Evolutionary conservation across 495 filamentous ascomycete genomes (phyloP).

Genomic region (Penicillium samsonianum): DNA sequence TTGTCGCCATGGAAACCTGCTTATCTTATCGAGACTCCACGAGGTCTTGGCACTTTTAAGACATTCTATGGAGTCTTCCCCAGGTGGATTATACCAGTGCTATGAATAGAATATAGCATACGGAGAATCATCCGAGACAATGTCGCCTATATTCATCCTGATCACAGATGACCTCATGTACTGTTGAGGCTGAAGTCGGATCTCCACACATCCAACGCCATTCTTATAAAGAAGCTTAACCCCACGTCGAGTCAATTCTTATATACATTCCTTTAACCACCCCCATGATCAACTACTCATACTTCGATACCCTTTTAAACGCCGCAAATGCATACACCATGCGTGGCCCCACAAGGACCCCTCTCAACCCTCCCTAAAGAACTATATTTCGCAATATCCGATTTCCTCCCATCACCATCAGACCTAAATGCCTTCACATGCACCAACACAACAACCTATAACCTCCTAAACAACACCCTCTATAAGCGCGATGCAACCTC

Average conservation of each 20-base stretch:
- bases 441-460: slow-evolving; percentile 13
- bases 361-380: slow-evolving; percentile 18
- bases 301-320: neutral
- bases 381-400: slow-evolving; percentile 19
- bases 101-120: neutral
- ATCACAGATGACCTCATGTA: neutral
- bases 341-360: slow-evolving; percentile 1
- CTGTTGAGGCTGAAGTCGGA: neutral
- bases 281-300: neutral
- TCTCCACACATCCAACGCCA: neutral
- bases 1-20: slow-evolving; percentile 10
- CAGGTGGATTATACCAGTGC: neutral
- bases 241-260: neutral
- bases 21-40: slow-evolving; percentile 13
- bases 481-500: slow-evolving; percentile 18
- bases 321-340: slow-evolving; percentile 9
- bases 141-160: neutral
- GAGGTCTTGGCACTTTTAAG: slow-evolving; percentile 10
- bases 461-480: slow-evolving; percentile 20
- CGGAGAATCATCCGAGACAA: neutral
- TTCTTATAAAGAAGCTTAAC: neutral
- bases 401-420: slow-evolving; percentile 5
- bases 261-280: neutral
- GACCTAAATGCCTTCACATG: slow-evolving; percentile 23
- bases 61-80: neutral